Evolutionary conservation across 2,329 filamentous ascomycete genomes (phyloP).

Genomic region (Didymella glomerata): DNA sequence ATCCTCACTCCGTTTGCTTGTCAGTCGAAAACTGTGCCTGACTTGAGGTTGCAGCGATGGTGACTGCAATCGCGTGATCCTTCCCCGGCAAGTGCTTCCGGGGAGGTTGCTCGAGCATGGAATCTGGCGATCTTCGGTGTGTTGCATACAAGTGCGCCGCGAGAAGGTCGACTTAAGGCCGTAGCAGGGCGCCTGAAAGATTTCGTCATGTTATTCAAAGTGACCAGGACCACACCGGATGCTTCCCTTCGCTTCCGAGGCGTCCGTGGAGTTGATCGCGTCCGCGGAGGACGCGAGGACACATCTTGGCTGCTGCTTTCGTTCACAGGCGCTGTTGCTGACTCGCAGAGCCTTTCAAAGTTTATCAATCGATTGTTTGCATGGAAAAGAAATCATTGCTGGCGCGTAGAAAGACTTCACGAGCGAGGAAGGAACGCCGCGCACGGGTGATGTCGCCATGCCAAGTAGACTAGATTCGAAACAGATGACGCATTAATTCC

Average conservation of each 20-base stretch:
- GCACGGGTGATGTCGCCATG: slow-evolving; percentile 4
- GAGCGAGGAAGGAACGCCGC: neutral
- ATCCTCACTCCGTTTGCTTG: neutral
- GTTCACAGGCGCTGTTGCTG: neutral
- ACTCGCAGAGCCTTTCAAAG: neutral
- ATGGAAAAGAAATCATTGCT: neutral
- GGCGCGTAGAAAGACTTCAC: neutral
- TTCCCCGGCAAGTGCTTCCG: neutral
- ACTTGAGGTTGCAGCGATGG: neutral
- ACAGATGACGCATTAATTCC: neutral
- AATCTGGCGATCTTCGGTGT: slow-evolving; percentile 1
- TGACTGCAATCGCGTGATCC: neutral
- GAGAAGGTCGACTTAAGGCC: slow-evolving; percentile 1
- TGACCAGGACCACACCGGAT: neutral
- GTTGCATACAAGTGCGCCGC: neutral
- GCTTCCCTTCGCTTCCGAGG: slow-evolving; percentile 8
- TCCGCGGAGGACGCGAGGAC: neutral
- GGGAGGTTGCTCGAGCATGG: neutral
- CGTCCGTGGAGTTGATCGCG: neutral
- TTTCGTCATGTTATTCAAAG: neutral
- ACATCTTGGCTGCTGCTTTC: neutral
- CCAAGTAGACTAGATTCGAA: neutral
- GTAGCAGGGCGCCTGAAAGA: neutral
- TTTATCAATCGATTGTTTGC: no score
- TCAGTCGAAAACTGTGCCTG: neutral